These are phyloP conservation scores for Fonsecaea monophora DNA, from an alignment of 2,329 filamentous ascomycete genomes.

Conservation along the genomic window DNA sequence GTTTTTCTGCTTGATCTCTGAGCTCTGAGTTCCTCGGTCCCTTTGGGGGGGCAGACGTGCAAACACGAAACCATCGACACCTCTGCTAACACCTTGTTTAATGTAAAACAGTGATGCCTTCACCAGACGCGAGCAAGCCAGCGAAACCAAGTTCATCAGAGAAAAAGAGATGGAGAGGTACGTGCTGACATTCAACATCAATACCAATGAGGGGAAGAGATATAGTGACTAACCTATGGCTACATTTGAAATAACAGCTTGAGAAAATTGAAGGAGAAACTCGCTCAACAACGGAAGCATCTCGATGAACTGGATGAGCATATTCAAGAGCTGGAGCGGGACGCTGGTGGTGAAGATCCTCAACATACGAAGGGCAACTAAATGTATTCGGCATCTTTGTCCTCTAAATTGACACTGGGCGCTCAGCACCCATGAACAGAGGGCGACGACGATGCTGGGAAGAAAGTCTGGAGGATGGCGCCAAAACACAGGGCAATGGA, in stretches of 20 bases:
- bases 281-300: conserved; percentile 79
- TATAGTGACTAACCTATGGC: background rate
- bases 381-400: conserved; percentile 6
- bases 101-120: conserved; percentile 65
- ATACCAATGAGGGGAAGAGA: background rate
- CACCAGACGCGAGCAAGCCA: conserved; percentile 86
- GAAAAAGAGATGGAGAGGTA: conserved; percentile 88
- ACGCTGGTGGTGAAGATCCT: conserved; percentile 68
- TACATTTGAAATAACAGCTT: conserved; percentile 57
- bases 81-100: conserved; percentile 10
- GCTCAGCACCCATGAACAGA: background rate
- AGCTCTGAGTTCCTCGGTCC: background rate
- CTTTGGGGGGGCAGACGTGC: background rate
- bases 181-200: conserved; percentile 21
- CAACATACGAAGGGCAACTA: conserved; percentile 21
- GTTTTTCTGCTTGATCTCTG: background rate
- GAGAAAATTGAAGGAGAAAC: conserved; percentile 69
- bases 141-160: conserved; percentile 83
- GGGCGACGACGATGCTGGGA: background rate
- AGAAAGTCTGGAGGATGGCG: background rate
- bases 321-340: conserved; percentile 83
- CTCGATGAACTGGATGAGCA: conserved; percentile 84
- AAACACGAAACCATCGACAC: background rate
- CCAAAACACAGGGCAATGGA: background rate
- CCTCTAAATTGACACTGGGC: background rate